Percentiles rank a stretch among this genome's conserved stretches.
Evolutionary conservation across 2,329 filamentous ascomycete genomes (phyloP).

Genomic region (Pseudopithomyces maydicus): DNA sequence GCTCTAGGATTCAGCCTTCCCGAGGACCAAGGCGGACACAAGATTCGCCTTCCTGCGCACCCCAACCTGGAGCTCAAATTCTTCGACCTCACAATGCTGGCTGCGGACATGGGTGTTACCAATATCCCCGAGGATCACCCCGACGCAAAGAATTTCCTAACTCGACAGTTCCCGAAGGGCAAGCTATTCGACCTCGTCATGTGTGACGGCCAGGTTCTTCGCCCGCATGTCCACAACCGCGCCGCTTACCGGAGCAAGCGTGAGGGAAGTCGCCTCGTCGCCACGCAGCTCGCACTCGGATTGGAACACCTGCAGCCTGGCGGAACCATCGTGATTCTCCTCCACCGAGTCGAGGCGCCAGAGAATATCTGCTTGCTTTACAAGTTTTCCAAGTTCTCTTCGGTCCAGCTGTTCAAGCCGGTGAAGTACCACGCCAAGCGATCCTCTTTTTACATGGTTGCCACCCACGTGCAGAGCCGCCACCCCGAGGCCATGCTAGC

Average conservation of each 20-base stretch:
- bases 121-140: constrained; percentile 21
- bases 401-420: constrained; percentile 54
- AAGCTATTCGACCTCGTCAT: constrained; percentile 47
- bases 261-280: constrained; percentile 37
- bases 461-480: constrained; percentile 47
- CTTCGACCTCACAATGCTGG: constrained; percentile 60
- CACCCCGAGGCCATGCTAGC: constrained; percentile 40
- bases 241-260: constrained; percentile 12
- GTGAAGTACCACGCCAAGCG: constrained; percentile 45
- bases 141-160: constrained; percentile 11
- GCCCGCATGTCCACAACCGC: constrained; percentile 28
- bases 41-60: constrained; percentile 12
- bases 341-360: constrained; percentile 56
- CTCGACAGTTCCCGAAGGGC: neutral
- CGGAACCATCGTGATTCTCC: constrained; percentile 56
- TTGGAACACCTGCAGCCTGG: constrained; percentile 52
- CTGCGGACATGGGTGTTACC: constrained; percentile 41
- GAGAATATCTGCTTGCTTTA: constrained; percentile 46
- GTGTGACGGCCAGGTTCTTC: constrained; percentile 56
- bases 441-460: constrained; percentile 61
- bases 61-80: constrained; percentile 17
- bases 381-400: constrained; percentile 50
- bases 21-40: constrained; percentile 47
- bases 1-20: constrained; percentile 52
- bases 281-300: constrained; percentile 50